A percentile compares a stretch with the other conserved stretches of the same genome.
Evolutionary conservation across 768 basidiomycete species (phyloP).

Genomic region (Leucocoprinus sp.): DNA sequence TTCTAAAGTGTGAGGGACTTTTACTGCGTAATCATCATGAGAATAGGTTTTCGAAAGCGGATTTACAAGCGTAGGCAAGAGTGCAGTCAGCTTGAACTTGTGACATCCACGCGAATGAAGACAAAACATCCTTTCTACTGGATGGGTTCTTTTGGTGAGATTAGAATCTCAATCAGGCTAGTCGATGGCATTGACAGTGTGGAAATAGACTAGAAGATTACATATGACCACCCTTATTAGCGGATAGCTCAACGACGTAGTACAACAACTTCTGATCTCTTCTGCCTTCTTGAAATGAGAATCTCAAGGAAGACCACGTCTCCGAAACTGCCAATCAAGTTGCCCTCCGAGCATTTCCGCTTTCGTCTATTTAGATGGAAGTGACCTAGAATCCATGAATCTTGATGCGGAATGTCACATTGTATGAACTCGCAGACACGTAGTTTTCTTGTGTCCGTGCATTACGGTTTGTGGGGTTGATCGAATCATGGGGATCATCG

Average conservation of each 20-base stretch:
- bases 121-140: conserved; percentile 47
- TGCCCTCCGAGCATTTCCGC: conserved; percentile 34
- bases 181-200: conserved; percentile 62
- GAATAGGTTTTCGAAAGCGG: neutral
- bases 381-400: conserved; percentile 77
- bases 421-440: conserved; percentile 65
- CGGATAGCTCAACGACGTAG: conserved; percentile 51
- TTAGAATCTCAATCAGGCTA: conserved; percentile 51
- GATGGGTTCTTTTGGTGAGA: conserved; percentile 40
- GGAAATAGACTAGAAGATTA: conserved; percentile 61
- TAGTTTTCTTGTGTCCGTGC: conserved; percentile 74
- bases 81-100: too few species aligned
- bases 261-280: conserved; percentile 49
- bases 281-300: conserved; percentile 21
- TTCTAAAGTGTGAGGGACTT: conserved; percentile 67
- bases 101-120: conserved; percentile 29
- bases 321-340: conserved; percentile 46
- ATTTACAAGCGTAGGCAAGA: conserved; percentile 68
- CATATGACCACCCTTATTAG: conserved; percentile 42
- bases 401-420: conserved; percentile 20
- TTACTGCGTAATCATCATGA: conserved; percentile 68
- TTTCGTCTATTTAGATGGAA: conserved; percentile 86
- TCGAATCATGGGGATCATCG: conserved; percentile 58
- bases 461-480: conserved; percentile 83
- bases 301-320: conserved; percentile 39